Base-by-base conservation (phyloP, 192 early-diverging fungal species). In the Phycomyces blakesleeanus region DNA sequence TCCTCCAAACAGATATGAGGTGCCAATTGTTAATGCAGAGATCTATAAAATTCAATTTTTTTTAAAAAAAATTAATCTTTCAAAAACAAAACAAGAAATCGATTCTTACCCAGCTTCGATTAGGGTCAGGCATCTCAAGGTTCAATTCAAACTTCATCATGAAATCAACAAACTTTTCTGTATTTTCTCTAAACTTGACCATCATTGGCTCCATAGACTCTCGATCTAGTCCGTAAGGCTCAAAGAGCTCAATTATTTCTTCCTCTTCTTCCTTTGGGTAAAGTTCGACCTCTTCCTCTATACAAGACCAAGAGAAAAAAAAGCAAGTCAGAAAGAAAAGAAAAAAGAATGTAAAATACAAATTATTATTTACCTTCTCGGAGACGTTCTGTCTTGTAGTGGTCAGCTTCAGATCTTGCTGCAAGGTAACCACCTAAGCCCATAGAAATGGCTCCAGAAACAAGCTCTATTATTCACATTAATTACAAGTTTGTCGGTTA, bases 81-180 rank as follows among this genome's bases (percentile, higher is more conserved):
- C 10, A 47, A 25, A 37, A 39, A 51, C 38, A 64, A 53, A 25
- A 21, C 11, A 2, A 51, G 50, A 51, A 20, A 0, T 29, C 24
- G 40, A 14, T n/a, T 44, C 63, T 62, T 51, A 72, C 70, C 70
- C 70, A 72, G 39, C 64, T 72, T 42, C 81, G 75, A 58, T 78
- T 80, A 2, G 64, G 53, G 38, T 77, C 74, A 37, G 83, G 83
- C 60, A 77, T 67, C 55, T 81, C 79, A 44, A 85, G 61, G n/a
- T 68, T 65, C 5, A 85, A 69, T 65, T 85, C 79, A 69, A 80
- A 82, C 44, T 75, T 64, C 84, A 85, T 85, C 81, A 83, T 83
- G 60, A 85, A 85, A 55, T 85, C 81, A 2, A 85, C 76, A 61
- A 77, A 79, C 40, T 66, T 64, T 4, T 76, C 73, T 24, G 73